These are phyloP conservation scores for Coemansia pectinata DNA, from an alignment of 192 early-diverging fungal species.

Conservation along the genomic window DNA sequence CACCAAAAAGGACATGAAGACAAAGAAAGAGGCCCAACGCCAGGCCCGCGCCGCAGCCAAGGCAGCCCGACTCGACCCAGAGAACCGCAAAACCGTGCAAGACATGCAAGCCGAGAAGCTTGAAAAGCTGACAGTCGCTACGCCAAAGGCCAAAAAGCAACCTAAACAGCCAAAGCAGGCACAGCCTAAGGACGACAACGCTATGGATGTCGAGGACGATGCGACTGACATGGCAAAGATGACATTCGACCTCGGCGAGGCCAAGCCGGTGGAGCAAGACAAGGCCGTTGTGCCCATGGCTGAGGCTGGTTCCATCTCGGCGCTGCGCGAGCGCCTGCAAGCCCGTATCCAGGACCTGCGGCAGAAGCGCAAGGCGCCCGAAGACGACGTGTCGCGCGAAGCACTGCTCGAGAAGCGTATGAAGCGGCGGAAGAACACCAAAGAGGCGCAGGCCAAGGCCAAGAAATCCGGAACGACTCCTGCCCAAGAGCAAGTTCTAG, in stretches of 20 bases:
- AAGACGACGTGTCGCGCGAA: conserved; percentile 59
- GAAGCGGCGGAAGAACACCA: conserved; percentile 63
- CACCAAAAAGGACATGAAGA: conserved; percentile 86
- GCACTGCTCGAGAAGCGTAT: conserved; percentile 77
- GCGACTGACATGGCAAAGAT: conserved; percentile 35
- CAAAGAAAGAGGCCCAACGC: conserved; percentile 82
- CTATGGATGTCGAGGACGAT: conserved; percentile 38
- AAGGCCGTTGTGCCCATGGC: conserved; percentile 35
- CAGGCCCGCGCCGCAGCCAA: conserved; percentile 61
- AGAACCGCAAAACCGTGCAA: conserved; percentile 69
- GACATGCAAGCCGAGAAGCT: conserved; percentile 67
- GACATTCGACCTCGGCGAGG: conserved; percentile 20
- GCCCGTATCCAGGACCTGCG: conserved; percentile 63
- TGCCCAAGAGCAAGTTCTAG: conserved; percentile 29
- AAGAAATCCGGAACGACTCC: conserved; percentile 19
- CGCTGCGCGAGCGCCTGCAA: conserved; percentile 63
- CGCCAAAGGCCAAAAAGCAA: conserved; percentile 31
- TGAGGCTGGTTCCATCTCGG: conserved; percentile 53
- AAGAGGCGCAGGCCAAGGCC: conserved; percentile 44
- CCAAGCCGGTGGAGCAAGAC: background rate
- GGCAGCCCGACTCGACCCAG: conserved; percentile 71
- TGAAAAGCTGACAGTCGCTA: conserved; percentile 23
- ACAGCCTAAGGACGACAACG: background rate
- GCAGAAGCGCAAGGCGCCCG: conserved; percentile 65
- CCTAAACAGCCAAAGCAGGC: conserved; percentile 7